Evolutionary conservation across 2,329 filamentous ascomycete species (phyloP).

Genomic region (Colletotrichum destructivum): DNA sequence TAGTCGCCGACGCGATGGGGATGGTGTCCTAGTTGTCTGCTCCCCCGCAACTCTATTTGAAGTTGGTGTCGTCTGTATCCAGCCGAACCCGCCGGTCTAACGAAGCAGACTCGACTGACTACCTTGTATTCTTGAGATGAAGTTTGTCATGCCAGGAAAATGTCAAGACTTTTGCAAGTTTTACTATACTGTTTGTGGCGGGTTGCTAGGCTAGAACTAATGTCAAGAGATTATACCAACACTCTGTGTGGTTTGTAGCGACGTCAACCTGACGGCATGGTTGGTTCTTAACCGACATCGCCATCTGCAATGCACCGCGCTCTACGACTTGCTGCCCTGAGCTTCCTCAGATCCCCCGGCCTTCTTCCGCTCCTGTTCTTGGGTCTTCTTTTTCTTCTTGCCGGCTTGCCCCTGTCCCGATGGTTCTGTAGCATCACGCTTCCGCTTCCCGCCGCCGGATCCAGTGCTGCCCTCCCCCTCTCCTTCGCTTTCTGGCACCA

Average conservation of each 20-base stretch:
- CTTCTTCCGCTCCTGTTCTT: constrained; percentile 29
- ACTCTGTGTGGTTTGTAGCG: background rate
- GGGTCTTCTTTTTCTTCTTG: constrained; percentile 13
- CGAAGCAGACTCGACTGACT: no score
- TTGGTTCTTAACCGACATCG: background rate
- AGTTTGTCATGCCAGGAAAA: no score
- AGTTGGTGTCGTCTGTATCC: background rate
- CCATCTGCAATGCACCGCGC: background rate
- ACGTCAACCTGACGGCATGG: background rate
- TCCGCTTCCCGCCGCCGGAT: constrained; percentile 15
- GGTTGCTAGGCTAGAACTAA: background rate
- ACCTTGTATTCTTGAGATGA: background rate
- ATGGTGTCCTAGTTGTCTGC: background rate
- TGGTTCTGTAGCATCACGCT: constrained; percentile 4
- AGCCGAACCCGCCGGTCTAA: background rate
- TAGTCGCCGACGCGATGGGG: constrained; percentile 8
- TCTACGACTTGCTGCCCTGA: constrained; percentile 40
- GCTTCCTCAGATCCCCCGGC: constrained; percentile 51
- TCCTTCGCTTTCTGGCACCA: constrained; percentile 19
- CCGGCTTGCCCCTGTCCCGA: background rate
- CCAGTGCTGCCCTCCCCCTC: background rate
- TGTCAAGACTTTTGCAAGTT: background rate
- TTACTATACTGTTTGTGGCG: background rate
- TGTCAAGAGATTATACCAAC: background rate
- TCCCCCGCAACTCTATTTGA: constrained; percentile 3